Evolutionary conservation across 352 stramenopile species (phyloP).

Genomic region (Globisporangium paddicum): DNA sequence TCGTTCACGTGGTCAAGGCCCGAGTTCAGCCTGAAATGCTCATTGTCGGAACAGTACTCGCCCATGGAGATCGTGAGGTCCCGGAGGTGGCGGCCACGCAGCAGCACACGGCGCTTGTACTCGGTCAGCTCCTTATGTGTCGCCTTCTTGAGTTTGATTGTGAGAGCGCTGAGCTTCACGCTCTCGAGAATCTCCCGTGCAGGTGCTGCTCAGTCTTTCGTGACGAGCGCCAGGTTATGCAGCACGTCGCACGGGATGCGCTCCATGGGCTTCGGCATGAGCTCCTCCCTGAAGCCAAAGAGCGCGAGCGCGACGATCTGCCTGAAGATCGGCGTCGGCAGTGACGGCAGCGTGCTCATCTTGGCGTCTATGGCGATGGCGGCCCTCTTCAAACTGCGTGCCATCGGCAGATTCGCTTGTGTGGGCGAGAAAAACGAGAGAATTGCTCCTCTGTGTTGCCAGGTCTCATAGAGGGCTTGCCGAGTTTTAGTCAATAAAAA

Average conservation of each 20-base stretch:
- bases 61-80: constrained; percentile 28
- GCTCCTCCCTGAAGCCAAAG: too few species aligned
- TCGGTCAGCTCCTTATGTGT: constrained; percentile 16
- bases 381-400: not conserved
- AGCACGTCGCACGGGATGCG: constrained; percentile 9
- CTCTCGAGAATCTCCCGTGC: constrained; percentile 27
- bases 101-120: constrained; percentile 13
- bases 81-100: constrained; percentile 22
- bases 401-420: not conserved
- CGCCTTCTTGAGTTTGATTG: constrained; percentile 25
- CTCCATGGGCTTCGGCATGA: constrained; percentile 7
- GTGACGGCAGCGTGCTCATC: not conserved
- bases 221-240: constrained; percentile 25
- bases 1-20: constrained; percentile 20
- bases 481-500: not conserved
- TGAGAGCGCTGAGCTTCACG: constrained; percentile 19
- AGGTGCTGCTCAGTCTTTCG: constrained; percentile 22
- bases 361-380: not conserved
- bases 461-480: not conserved
- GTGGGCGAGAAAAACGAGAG: not conserved
- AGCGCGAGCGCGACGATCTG: too few species aligned
- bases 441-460: not conserved
- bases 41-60: constrained; percentile 13
- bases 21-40: constrained; percentile 18
- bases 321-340: too few species aligned